A percentile compares a stretch with the other conserved stretches of the same genome.
These are phyloP conservation scores for Rhodamnia argentea DNA, from an alignment of 345 rosid species.

Conservation along the genomic window DNA sequence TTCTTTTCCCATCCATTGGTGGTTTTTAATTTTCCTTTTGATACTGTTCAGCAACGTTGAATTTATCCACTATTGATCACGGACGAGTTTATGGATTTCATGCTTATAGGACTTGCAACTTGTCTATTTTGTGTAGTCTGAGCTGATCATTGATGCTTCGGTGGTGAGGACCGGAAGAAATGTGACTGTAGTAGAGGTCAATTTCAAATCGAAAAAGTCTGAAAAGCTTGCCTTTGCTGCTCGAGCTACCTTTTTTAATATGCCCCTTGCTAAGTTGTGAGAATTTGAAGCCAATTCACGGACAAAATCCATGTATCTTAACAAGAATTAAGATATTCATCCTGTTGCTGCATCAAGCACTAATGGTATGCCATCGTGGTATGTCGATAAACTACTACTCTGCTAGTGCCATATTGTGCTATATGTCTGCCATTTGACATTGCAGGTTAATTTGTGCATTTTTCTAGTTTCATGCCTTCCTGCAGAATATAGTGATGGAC, in stretches of 20 bases:
- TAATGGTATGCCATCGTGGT: not conserved
- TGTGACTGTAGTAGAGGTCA: conserved; percentile 42
- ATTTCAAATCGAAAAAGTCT: conserved; percentile 43
- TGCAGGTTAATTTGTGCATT: not conserved
- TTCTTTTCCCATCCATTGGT: not conserved
- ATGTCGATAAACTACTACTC: not conserved
- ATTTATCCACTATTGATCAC: not conserved
- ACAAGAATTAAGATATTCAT: not conserved
- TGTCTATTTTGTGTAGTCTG: conserved; percentile 20
- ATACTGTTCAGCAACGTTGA: not conserved
- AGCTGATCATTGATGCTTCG: conserved; percentile 45
- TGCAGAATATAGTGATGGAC: not conserved
- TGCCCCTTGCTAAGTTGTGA: conserved; percentile 46
- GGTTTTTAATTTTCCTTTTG: not conserved
- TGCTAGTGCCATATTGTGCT: not conserved
- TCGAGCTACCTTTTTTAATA: conserved; percentile 58
- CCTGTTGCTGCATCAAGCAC: not conserved
- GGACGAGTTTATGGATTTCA: not conserved
- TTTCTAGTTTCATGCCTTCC: not conserved
- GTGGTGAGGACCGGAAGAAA: conserved; percentile 70
- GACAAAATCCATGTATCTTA: not conserved
- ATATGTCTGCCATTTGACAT: not conserved
- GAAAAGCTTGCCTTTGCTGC: conserved; percentile 34
- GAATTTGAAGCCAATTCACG: not conserved
- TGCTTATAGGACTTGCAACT: not conserved